Conservation (phyloP, 495 filamentous ascomycete species). For the Chaetomium tenue region DNA sequence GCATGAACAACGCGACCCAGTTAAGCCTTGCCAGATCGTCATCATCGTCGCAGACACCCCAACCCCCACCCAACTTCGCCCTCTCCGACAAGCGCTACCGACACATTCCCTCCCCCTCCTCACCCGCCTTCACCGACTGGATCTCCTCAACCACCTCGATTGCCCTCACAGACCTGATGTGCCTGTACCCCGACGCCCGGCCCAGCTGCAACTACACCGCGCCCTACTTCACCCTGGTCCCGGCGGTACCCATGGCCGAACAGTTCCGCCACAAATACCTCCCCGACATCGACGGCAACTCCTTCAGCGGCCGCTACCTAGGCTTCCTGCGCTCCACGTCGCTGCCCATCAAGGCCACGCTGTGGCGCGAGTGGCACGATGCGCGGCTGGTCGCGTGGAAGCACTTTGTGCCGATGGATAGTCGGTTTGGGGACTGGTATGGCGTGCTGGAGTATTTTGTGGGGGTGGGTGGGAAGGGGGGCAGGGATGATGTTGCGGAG, state of each 20-base stretch:
- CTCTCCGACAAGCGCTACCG: slow-evolving; percentile 43
- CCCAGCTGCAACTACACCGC: slow-evolving; percentile 50
- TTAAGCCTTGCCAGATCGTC: slow-evolving; percentile 44
- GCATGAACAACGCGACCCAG: slow-evolving; percentile 64
- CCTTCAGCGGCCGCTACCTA: slow-evolving; percentile 68
- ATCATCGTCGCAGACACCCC: slow-evolving; percentile 6
- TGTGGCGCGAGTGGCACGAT: slow-evolving; percentile 77
- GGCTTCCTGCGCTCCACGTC: slow-evolving; percentile 64
- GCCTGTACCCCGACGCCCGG: slow-evolving; percentile 22
- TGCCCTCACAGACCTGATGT: slow-evolving; percentile 47
- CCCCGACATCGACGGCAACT: slow-evolving; percentile 70
- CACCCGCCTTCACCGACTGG: slow-evolving; percentile 38
- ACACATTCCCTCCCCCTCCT: slow-evolving; percentile 16
- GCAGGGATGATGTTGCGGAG: slow-evolving; percentile 40
- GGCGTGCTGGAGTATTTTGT: slow-evolving; percentile 79
- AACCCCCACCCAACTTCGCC: slow-evolving; percentile 32
- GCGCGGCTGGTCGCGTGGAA: slow-evolving; percentile 66
- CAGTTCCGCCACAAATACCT: slow-evolving; percentile 64
- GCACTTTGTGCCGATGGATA: slow-evolving; percentile 85
- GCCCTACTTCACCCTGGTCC: slow-evolving; percentile 42
- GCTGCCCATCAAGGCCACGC: slow-evolving; percentile 67
- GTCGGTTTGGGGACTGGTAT: slow-evolving; percentile 71
- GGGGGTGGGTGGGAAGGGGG: slow-evolving; percentile 42
- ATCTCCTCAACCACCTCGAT: slow-evolving; percentile 39
- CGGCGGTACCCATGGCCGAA: slow-evolving; percentile 46